These are phyloP conservation scores for Paramecium biaurelia DNA, from an alignment of 73 alveolate genomes.

Conservation along the genomic window DNA sequence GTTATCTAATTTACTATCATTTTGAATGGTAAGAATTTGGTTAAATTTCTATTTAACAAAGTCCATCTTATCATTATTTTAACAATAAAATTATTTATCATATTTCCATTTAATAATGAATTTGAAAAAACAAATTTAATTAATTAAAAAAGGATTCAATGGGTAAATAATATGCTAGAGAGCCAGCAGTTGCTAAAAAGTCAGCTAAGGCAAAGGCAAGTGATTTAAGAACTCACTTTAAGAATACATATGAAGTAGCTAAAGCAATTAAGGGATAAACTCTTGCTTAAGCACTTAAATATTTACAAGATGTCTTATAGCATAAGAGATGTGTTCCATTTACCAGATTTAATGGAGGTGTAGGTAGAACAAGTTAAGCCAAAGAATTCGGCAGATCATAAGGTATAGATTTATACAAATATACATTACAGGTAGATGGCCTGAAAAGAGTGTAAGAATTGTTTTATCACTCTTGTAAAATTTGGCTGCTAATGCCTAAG, in stretches of 20 bases:
- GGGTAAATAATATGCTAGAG: conserved; percentile 84
- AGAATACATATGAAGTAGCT: conserved; percentile 94
- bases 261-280: conserved; percentile 92
- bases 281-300: conserved; percentile 86
- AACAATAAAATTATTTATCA: background rate
- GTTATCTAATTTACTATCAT: background rate
- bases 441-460: conserved; percentile 91
- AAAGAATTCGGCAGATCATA: conserved; percentile 80
- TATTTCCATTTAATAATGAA: background rate
- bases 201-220: conserved; percentile 86
- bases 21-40: background rate
- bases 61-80: background rate
- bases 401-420: conserved; percentile 56
- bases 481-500: conserved; percentile 92
- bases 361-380: conserved; percentile 95
- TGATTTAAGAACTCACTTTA: conserved; percentile 94
- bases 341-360: conserved; percentile 87
- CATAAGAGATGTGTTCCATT: conserved; percentile 92
- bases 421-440: conserved; percentile 80
- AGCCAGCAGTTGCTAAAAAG: conserved; percentile 82
- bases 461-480: conserved; percentile 83
- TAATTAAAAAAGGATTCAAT: conserved; percentile 57
- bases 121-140: conserved; percentile 11
- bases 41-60: background rate
- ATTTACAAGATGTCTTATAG: conserved; percentile 91